Evolutionary conservation across 1,284 basidiomycete species (phyloP).

Genomic region (Pseudozyma flocculosa): DNA sequence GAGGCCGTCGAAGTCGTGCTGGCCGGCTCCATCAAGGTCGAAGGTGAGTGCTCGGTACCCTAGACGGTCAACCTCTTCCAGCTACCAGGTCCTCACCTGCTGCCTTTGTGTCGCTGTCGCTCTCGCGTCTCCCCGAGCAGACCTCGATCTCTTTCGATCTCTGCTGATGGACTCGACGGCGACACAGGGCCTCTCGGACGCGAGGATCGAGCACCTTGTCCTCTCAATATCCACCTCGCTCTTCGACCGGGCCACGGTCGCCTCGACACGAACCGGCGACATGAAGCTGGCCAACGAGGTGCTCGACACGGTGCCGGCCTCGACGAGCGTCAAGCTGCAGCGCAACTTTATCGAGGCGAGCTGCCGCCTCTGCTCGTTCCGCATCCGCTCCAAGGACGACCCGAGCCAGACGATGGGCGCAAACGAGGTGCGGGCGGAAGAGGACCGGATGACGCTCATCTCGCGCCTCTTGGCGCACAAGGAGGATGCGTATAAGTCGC

Average conservation of each 20-base stretch:
- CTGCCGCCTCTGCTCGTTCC: conserved; percentile 34
- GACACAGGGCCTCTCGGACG: background rate
- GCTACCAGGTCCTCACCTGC: conserved; percentile 14
- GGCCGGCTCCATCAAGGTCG: conserved; percentile 1
- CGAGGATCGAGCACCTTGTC: conserved; percentile 15
- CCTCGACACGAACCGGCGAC: conserved; percentile 11
- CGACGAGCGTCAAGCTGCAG: conserved; percentile 1
- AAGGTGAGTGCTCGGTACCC: too few species aligned
- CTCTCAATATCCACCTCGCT: conserved; percentile 15
- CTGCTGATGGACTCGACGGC: conserved; percentile 4
- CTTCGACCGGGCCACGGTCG: conserved; percentile 15
- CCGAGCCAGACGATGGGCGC: conserved; percentile 11
- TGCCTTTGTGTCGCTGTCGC: too few species aligned
- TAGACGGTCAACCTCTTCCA: too few species aligned
- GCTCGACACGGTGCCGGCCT: conserved; percentile 7
- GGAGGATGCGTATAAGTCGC: conserved; percentile 22
- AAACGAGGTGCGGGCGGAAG: conserved; percentile 14
- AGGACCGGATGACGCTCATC: conserved; percentile 22
- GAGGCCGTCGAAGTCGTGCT: background rate
- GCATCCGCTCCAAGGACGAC: conserved; percentile 11
- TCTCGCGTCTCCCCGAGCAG: too few species aligned
- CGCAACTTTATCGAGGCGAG: conserved; percentile 29
- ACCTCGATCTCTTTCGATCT: conserved; percentile 19
- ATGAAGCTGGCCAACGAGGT: conserved; percentile 17
- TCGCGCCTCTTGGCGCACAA: conserved; percentile 13